These are phyloP conservation scores for Trapa bicornis DNA, from an alignment of 345 rosid species.

Conservation along the genomic window DNA sequence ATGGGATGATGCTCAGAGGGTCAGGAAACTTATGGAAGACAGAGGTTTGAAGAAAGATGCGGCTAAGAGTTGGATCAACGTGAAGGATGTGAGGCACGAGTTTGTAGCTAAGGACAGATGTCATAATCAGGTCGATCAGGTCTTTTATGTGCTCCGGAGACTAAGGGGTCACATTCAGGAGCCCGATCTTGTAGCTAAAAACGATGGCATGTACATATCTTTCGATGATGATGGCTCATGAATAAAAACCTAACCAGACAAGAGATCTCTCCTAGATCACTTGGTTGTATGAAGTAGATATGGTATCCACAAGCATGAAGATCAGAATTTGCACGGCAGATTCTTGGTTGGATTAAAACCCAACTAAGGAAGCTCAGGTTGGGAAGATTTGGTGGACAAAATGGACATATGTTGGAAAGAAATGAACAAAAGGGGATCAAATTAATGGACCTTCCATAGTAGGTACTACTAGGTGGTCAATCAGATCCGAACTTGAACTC, in stretches of 20 bases:
- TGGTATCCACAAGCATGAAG: neutral
- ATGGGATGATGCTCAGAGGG: slow-evolving; percentile 29
- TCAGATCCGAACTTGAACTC: too few species aligned
- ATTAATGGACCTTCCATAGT: too few species aligned
- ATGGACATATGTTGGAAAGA: too few species aligned
- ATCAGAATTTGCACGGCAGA: too few species aligned
- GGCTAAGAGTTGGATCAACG: slow-evolving; percentile 36
- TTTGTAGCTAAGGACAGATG: slow-evolving; percentile 24
- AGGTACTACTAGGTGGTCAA: too few species aligned
- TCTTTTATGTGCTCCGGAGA: slow-evolving; percentile 11
- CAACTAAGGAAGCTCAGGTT: too few species aligned
- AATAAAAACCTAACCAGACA: neutral
- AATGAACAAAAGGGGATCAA: too few species aligned
- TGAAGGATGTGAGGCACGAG: slow-evolving; percentile 25
- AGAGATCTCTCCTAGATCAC: neutral
- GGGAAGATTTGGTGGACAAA: too few species aligned
- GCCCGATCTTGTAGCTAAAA: slow-evolving; percentile 13
- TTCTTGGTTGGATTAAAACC: too few species aligned
- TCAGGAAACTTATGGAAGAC: slow-evolving; percentile 24
- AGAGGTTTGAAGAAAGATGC: slow-evolving; percentile 26
- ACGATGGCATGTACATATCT: neutral
- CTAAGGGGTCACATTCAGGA: slow-evolving; percentile 25
- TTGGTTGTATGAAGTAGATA: neutral
- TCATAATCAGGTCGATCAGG: slow-evolving; percentile 19
- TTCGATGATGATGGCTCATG: slow-evolving; percentile 2